A percentile compares a stretch with the other conserved stretches of the same genome.
These are phyloP conservation scores for Herpetospermum pedunculosum DNA, from an alignment of 306 rosid genomes.

Conservation along the genomic window DNA sequence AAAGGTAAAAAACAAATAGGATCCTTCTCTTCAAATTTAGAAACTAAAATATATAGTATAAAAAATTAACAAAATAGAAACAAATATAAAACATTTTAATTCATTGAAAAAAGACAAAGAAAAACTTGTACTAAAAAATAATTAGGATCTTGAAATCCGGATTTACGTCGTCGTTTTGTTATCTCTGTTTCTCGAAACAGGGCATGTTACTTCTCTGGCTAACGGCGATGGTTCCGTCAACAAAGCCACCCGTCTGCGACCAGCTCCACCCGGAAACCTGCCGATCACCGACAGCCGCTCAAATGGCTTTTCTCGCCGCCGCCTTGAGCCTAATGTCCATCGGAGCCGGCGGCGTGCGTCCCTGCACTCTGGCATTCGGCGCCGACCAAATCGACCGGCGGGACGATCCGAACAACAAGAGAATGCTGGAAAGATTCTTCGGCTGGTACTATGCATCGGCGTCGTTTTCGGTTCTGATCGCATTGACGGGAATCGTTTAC, in stretches of 20 bases:
- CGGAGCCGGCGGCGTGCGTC: conserved; percentile 51
- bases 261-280: conserved; percentile 18
- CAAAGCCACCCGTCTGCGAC: conserved; percentile 41
- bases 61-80: too few relatives aligned
- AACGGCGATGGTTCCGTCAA: conserved; percentile 40
- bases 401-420: conserved; percentile 25
- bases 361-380: conserved; percentile 53
- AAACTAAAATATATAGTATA: too few relatives aligned
- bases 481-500: conserved; percentile 39
- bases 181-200: conserved; percentile 18
- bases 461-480: conserved; percentile 27
- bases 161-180: neutral
- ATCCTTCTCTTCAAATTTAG: too few relatives aligned
- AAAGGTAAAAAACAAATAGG: too few relatives aligned
- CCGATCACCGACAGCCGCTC: conserved; percentile 28
- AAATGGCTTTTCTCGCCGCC: conserved; percentile 24
- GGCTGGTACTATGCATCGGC: conserved; percentile 49
- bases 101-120: neutral
- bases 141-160: neutral
- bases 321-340: conserved; percentile 32
- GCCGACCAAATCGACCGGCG: conserved; percentile 46
- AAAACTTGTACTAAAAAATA: neutral
- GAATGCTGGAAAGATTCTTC: conserved; percentile 43
- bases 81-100: too few relatives aligned
- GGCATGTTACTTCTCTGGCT: conserved; percentile 46